Evolutionary conservation across 495 filamentous ascomycete species (phyloP).

Genomic region (Xylaria sp.): DNA sequence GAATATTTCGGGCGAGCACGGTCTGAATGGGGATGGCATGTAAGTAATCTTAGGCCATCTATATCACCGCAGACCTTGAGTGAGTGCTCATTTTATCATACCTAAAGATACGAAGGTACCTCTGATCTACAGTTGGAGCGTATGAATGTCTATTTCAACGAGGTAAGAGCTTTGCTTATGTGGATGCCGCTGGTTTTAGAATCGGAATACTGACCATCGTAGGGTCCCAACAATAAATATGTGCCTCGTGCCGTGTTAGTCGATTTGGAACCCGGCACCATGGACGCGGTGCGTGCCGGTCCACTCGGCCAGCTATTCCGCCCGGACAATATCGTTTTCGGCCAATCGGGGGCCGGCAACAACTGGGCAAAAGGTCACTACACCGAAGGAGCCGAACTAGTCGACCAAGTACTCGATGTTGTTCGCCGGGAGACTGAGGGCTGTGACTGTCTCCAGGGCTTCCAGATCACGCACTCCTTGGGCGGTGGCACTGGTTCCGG

Average conservation of each 20-base stretch:
- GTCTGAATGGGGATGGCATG: conserved; percentile 85
- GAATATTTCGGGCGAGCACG: conserved; percentile 95
- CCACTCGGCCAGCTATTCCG: conserved; percentile 98
- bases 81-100: conserved; percentile 35
- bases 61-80: neutral
- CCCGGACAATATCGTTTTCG: conserved; percentile 98
- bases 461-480: conserved; percentile 98
- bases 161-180: conserved; percentile 62
- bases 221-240: conserved; percentile 95
- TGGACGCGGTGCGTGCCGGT: conserved; percentile 96
- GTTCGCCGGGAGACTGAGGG: conserved; percentile 97
- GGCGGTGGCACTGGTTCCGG: conserved; percentile 99
- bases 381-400: conserved; percentile 97
- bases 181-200: neutral
- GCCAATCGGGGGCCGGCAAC: conserved; percentile 97
- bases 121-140: conserved; percentile 97
- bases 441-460: conserved; percentile 98
- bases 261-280: conserved; percentile 94
- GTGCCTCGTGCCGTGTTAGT: conserved; percentile 97
- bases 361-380: conserved; percentile 99
- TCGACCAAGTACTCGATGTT: conserved; percentile 95
- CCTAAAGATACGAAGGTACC: conserved; percentile 83
- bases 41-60: conserved; percentile 33
- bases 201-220: conserved; percentile 15
- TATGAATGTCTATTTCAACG: conserved; percentile 99